Evolutionary conservation across 768 basidiomycete species (phyloP), one percentile per base, ranked within the genome.

Genomic region (Termitomyces sp.): DNA sequence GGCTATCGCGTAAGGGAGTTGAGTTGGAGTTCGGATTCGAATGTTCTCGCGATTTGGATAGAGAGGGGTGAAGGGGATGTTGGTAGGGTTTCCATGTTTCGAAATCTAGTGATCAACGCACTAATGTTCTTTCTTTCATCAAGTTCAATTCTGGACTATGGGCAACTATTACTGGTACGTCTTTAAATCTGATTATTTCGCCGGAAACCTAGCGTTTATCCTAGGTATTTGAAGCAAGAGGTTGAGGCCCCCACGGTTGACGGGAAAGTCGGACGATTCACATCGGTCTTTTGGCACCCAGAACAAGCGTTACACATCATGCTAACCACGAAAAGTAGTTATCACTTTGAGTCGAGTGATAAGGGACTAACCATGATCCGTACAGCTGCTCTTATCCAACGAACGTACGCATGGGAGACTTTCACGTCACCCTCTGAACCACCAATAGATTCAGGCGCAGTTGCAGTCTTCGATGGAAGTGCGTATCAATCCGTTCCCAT

Each of bases 191-290:
- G 0, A 5, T 40, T 32, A 21, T 49, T 12, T 8, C 8, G 25
- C 35, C 42, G 12, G 14, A 42, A 31, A 53, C 14, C 29, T 25
- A 47, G 12, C 29, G 9, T 47, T 47, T 23, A 21, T 46, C 37
- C 16, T 56, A 92, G 90, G 90, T 97, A 98, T 73, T 81, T 98
- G 57, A 98, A 98, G 71, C 93, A 96, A 68, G 92, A 95, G 67
- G 75, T 97, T 35, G 65, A 73, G 19, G 83, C 86, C 0, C 78
- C 82, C 1, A 44, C 62, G 1, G 51, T 63, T 8, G 58, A 66
- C 9, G 70, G 66, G 5, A 38, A 62, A 55, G 25, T 21, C 16
- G 73, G 72, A 16, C 81, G 84, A 49, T 93, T 96, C 65, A 90
- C 85, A 0, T 85, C 82, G 6, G 75, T 95, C 12, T 62, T 66